Percentiles rank a stretch among this genome's conserved stretches.
phyloP scores from a whole-genome alignment of 176 grass and related monocot genomes.

The Musa beccarii region DNA sequence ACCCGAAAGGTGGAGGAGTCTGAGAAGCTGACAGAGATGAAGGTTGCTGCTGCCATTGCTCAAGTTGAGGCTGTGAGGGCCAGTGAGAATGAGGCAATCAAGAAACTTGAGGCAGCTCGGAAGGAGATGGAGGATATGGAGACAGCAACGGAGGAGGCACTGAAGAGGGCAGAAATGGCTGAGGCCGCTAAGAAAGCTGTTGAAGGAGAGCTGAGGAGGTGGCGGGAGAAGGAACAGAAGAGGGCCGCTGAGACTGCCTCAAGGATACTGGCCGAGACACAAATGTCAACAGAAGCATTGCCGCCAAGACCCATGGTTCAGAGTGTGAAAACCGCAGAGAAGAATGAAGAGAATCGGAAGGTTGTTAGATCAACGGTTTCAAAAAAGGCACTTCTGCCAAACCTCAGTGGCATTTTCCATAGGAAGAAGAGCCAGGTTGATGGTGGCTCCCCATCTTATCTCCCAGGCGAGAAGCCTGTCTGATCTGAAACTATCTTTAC shows the following conservation, averaged over 20 bases:
- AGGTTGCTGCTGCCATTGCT: slow-evolving; percentile 78
- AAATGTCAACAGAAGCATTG: slow-evolving; percentile 24
- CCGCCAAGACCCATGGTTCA: slow-evolving; percentile 21
- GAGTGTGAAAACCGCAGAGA: slow-evolving; percentile 30
- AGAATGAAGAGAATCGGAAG: slow-evolving; percentile 40
- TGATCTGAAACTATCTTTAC: slow-evolving; percentile 21
- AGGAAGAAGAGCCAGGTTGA: slow-evolving; percentile 58
- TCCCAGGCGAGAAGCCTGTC: slow-evolving; percentile 46
- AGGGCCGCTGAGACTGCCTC: slow-evolving; percentile 41
- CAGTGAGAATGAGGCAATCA: slow-evolving; percentile 83
- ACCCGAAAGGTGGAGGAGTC: slow-evolving; percentile 78
- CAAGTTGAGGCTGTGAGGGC: slow-evolving; percentile 82
- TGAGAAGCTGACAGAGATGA: slow-evolving; percentile 91
- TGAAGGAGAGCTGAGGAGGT: slow-evolving; percentile 77
- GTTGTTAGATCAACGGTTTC: slow-evolving; percentile 12
- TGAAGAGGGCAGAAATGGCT: slow-evolving; percentile 88
- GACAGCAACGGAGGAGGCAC: slow-evolving; percentile 65
- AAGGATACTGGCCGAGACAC: slow-evolving; percentile 35
- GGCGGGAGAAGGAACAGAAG: slow-evolving; percentile 82
- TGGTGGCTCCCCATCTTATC: slow-evolving; percentile 41
- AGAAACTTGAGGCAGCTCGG: slow-evolving; percentile 55
- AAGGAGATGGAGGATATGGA: slow-evolving; percentile 97
- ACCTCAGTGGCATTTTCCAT: slow-evolving; percentile 59
- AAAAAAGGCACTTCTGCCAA: slow-evolving; percentile 62
- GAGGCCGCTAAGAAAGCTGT: slow-evolving; percentile 83